Evolutionary conservation across 2,329 filamentous ascomycete species (phyloP).

Genomic region (Myrmaecium sp.): DNA sequence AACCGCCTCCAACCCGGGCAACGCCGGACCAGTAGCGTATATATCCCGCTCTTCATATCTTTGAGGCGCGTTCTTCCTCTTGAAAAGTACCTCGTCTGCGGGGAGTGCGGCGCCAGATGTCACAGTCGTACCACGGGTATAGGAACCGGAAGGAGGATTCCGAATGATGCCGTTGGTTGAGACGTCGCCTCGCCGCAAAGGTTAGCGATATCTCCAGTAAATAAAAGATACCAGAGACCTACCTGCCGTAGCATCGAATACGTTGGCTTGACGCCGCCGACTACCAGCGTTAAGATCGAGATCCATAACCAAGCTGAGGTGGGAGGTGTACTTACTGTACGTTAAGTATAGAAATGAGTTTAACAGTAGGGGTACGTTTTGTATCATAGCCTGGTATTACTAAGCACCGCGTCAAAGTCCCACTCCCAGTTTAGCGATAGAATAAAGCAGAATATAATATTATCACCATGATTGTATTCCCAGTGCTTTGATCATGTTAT

Average conservation of each 20-base stretch:
- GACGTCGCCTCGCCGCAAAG: constrained; percentile 26
- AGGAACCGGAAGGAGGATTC: constrained; percentile 15
- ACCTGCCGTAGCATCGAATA: constrained; percentile 64
- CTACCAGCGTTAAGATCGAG: not conserved
- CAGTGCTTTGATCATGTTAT: too few relatives aligned
- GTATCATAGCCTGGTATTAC: too few relatives aligned
- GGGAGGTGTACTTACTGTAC: not conserved
- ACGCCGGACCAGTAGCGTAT: constrained; percentile 41
- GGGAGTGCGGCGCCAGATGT: constrained; percentile 28
- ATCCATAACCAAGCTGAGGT: not conserved
- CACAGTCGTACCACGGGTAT: constrained; percentile 10
- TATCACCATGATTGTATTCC: too few relatives aligned
- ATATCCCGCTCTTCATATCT: constrained; percentile 56
- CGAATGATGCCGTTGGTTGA: constrained; percentile 27
- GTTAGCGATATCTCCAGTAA: too few relatives aligned
- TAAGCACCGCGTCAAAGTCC: too few relatives aligned
- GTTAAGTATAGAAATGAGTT: not conserved
- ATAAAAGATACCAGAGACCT: constrained; percentile 3
- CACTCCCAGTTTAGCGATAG: too few relatives aligned
- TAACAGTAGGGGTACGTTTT: not conserved
- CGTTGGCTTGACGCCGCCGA: constrained; percentile 29
- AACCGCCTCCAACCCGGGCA: too few relatives aligned
- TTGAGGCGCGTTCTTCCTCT: constrained; percentile 43
- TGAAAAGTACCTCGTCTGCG: constrained; percentile 58
- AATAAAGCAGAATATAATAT: too few relatives aligned